Evolutionary conservation across 345 rosid genomes (phyloP), one percentile per base, ranked within the genome.

Genomic region (Sonneratia alba): DNA sequence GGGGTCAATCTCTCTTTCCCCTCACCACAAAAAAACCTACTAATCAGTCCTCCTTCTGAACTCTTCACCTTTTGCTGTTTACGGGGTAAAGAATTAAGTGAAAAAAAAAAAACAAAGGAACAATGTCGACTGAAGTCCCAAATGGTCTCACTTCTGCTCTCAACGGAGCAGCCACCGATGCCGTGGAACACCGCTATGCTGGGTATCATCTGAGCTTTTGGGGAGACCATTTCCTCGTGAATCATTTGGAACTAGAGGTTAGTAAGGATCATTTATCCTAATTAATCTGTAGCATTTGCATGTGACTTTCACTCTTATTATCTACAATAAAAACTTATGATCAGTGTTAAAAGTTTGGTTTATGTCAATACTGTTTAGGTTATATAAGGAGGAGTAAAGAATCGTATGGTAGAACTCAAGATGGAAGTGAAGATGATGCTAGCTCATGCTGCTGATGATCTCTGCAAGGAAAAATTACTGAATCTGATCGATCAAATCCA

Each of bases 401-500:
- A 71, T n/a, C 48, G 71, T 19, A 24, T 70, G 21, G 36, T 18
- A 15, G 68, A 69, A 40, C 67, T 78, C 13, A 74, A 73, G 70
- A 71, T 67, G 36, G 67, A 83, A 57, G 74, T 72, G 61, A 77
- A 40, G 45, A 36, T 2, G 49, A 77, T 73, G 80, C 40, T 77
- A 21, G 15, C 13, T 16, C 66, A n/a, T 18, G 27, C 3, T 14
- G 55, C 6, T 36, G n/a, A 24, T 34, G 49, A n/a, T 27, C 71
- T 55, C 51, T 42, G 43, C 43, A 40, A 47, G 32, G 6, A 7
- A 6, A 18, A 56, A 32, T 68, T 36, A 13, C 59, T 85, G 4
- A 64, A 75, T 42, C 66, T 77, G 73, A 69, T 85, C 7, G 83
- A 83, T 74, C 69, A 72, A 11, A 53, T 85, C 47, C 82, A 83